Conservation (phyloP, 2,329 filamentous ascomycete genomes). For the Fusarium sp. region DNA sequence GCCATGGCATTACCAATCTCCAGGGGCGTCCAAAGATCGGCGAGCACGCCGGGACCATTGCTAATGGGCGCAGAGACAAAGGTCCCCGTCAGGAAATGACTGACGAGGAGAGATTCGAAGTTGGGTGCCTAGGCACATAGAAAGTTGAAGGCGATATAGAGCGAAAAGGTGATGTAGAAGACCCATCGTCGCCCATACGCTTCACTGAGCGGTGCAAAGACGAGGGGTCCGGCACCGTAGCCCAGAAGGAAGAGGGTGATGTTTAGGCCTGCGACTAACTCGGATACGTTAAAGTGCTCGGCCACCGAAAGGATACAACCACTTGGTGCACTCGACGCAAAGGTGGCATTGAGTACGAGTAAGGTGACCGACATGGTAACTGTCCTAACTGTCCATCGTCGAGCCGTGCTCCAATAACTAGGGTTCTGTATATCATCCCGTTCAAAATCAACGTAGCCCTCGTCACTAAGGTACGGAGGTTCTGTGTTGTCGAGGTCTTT, state of each 20-base stretch:
- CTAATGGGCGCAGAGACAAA: constrained; percentile 86
- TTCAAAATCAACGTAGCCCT: constrained; percentile 26
- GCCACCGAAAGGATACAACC: constrained; percentile 25
- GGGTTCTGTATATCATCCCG: constrained; percentile 15
- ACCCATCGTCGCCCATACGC: constrained; percentile 75
- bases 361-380: constrained; percentile 21
- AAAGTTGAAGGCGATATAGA: constrained; percentile 80
- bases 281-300: constrained; percentile 24
- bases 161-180: constrained; percentile 61
- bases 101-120: constrained; percentile 77
- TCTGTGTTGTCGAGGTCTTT: constrained; percentile 19
- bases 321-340: constrained; percentile 27
- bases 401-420: constrained; percentile 17
- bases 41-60: constrained; percentile 79
- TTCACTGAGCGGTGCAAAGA: constrained; percentile 79
- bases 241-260: constrained; percentile 39
- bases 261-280: constrained; percentile 23
- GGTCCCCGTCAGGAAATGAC: constrained; percentile 79
- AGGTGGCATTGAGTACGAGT: constrained; percentile 27
- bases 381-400: constrained; percentile 12
- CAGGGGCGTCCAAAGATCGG: constrained; percentile 81
- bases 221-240: constrained; percentile 74
- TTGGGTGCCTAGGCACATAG: constrained; percentile 79
- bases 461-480: constrained; percentile 19
- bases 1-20: constrained; percentile 86